Base-by-base conservation (phyloP, 2,329 filamentous ascomycete species). In the Ophiostoma triangulosporum region DNA sequence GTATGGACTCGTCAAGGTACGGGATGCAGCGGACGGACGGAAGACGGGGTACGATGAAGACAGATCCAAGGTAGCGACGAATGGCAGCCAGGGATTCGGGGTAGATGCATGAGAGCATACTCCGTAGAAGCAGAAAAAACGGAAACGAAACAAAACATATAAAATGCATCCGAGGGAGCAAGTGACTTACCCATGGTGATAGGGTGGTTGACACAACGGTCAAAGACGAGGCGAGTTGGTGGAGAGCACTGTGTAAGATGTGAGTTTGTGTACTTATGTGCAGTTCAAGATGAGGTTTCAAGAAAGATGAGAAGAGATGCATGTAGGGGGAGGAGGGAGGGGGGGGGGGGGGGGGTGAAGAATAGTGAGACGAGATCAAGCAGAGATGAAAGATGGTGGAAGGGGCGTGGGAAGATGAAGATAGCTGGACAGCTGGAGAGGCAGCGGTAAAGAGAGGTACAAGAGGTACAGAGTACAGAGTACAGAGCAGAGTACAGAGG, bases 161-260 rank as follows among this genome's bases (percentile, higher is more conserved):
- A 17, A 12, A 26, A 36, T 27, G n/a, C 22, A 27, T 15, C 17
- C 20, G 22, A 22, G 24, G 31, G 48, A 24, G 31, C 27, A 24
- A 32, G 38, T 5, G 15, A 56, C 56, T 55, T 54, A 57, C 56
- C 56, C 56, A 57, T 57, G 31, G 20, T 48, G 52, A 56, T 46
- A 43, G 38, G 38, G 38, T 24, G 38, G 38, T 17, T 24, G 38
- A 43, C 24, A 54, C 12, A 35, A 51, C 50, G 35, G 43, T 35
- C 33, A 20, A 20, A 50, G 35, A 38, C 45, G 24, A 53, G 38
- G n/a, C 38, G 38, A 43, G 20, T 43, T 17, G 38, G 38, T 43
- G 38, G 38, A 20, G 38, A 43, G 20, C 12, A 17, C 38, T 43
- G 38, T 43, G 12, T 22, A 26, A 43, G 38, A 43, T 43, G 38